Evolutionary conservation across 768 basidiomycete species (phyloP).

Genomic region (Kwoniella bestiolae): DNA sequence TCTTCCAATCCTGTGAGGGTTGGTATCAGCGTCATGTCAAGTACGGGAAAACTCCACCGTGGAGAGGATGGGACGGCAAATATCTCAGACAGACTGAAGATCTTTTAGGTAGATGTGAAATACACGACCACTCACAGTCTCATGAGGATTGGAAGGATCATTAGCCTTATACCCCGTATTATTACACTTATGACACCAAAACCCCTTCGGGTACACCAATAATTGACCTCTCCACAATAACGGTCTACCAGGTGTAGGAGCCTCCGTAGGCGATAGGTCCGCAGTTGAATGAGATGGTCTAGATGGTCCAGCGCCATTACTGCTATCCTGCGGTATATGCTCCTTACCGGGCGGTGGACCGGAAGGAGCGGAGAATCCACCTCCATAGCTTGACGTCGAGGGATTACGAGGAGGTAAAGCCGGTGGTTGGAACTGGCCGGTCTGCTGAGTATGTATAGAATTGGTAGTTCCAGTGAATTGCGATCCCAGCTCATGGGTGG

Average conservation of each 20-base stretch:
- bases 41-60: no score
- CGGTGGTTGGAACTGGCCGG: conserved; percentile 3
- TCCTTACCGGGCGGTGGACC: conserved; percentile 21
- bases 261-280: conserved; percentile 40
- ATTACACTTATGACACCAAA: conserved; percentile 45
- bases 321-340: background rate
- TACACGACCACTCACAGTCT: conserved; percentile 19
- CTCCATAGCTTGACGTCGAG: background rate
- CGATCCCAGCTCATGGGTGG: conserved; percentile 11
- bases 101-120: no score
- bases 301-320: conserved; percentile 20
- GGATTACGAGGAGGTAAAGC: conserved; percentile 26
- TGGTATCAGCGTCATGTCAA: no score
- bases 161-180: conserved; percentile 50
- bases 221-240: conserved; percentile 40
- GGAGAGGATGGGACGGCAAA: no score
- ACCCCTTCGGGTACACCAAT: conserved; percentile 47
- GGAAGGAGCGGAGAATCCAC: conserved; percentile 1
- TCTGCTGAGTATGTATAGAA: background rate
- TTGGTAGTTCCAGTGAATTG: conserved; percentile 1
- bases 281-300: conserved; percentile 8
- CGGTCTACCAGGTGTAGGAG: conserved; percentile 48
- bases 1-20: conserved; percentile 50
- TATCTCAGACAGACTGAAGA: no score
- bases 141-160: conserved; percentile 48